Evolutionary conservation across 2,329 filamentous ascomycete species (phyloP), one percentile per base, ranked within the genome.

Genomic region (Elsinoe arachidis): DNA sequence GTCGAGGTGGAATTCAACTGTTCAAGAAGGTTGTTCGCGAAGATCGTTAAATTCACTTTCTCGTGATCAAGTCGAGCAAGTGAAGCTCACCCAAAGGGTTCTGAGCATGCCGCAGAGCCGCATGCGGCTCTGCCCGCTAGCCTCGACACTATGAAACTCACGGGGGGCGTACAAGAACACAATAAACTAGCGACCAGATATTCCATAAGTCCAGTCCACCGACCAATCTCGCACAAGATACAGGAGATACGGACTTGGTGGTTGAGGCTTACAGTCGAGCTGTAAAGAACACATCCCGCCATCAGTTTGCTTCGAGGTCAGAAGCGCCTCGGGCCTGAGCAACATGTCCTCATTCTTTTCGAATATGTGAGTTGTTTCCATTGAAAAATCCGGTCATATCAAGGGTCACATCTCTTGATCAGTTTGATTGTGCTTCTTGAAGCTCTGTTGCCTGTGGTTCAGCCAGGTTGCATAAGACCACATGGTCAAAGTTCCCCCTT

Each of bases 341-440:
- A 59, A 14, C 51, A 61, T 61, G 60, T 44, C 60, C 49, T 61
- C 60, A 19, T 61, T 57, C 55, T 58, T 62, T 21, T 61, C 61
- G 5, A 62, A 61, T 17, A 61, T 62, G 61, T 62, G 41, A 60
- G 61, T 61, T 15, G n/a, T 15, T 38, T 53, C 39, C 49, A 9
- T 37, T 39, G 21, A 11, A 14, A 2, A 46, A 46, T 19, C 19
- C 2, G 2, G 7, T 14, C 34, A 11, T 39, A 11, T 23, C 41
- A 5, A 19, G 9, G 2, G 5, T n/a, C 17, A 19, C 37, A n/a
- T n/a, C 37, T 19, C 14, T n/a, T 11, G 37, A 10, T 5, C 5
- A 7, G 3, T 19, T 19, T n/a, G 2, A 5, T 30, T 7, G 26
- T 30, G 26, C 26, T 30, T 30, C 7, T 30, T 9, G 26, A 30